phyloP scores from a whole-genome alignment of 106 monocot species.

The Agapanthus africanus region DNA sequence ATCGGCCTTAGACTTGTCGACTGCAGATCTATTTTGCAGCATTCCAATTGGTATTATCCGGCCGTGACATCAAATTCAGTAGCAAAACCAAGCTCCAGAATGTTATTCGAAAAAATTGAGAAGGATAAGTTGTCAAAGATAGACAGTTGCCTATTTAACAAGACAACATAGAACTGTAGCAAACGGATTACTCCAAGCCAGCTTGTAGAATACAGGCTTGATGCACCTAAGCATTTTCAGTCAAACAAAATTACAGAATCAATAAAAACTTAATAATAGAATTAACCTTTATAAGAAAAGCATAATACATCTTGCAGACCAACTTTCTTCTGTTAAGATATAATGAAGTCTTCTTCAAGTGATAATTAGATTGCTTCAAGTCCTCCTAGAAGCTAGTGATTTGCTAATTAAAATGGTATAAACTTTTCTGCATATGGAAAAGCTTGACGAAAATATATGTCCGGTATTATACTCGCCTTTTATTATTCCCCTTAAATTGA shows the following conservation, averaged over 20 bases:
- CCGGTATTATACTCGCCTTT: not conserved
- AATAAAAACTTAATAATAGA: not conserved
- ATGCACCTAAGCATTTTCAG: constrained; percentile 83
- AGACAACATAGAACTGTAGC: constrained; percentile 64
- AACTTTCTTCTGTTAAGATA: constrained; percentile 72
- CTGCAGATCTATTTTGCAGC: constrained; percentile 50
- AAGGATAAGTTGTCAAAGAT: not conserved
- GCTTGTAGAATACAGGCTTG: constrained; percentile 68
- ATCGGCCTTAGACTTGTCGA: constrained; percentile 62
- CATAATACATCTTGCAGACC: constrained; percentile 28
- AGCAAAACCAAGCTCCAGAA: not conserved
- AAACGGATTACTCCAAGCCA: constrained; percentile 75
- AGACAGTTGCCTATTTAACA: constrained; percentile 65
- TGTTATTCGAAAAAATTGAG: not conserved
- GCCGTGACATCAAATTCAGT: constrained; percentile 35
- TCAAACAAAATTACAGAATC: not conserved
- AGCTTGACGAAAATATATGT: not conserved
- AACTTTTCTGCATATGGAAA: constrained; percentile 46
- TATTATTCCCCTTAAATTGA: not conserved
- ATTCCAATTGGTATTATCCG: constrained; percentile 68
- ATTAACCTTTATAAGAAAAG: not conserved
- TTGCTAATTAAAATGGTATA: constrained; percentile 65
- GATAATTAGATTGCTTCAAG: constrained; percentile 59
- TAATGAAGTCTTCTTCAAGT: constrained; percentile 74
- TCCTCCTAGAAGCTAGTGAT: constrained; percentile 58